A percentile compares a stretch with the other conserved stretches of the same genome.
Conservation (phyloP, 108 stramenopile genomes). For the Fragilaria radians region DNA sequence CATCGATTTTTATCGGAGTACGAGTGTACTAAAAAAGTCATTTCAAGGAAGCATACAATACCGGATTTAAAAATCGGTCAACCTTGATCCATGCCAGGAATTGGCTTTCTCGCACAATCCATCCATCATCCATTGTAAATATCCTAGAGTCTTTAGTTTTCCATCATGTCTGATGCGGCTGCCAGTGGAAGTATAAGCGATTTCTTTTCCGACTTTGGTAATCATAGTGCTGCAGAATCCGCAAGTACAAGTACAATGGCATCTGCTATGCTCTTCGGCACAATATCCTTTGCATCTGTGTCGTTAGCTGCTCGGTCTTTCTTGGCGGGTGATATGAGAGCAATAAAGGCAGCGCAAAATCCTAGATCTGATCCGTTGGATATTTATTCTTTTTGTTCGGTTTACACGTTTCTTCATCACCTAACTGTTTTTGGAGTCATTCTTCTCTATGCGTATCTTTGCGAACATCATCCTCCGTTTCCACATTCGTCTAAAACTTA, state of each 20-base stretch:
- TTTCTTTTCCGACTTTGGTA: conserved; percentile 6
- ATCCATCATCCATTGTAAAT: no score
- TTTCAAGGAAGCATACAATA: no score
- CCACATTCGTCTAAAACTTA: conserved; percentile 73
- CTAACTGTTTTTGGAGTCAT: conserved; percentile 64
- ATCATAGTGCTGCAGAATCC: conserved; percentile 17
- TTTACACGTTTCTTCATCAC: conserved; percentile 69
- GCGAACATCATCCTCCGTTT: conserved; percentile 80
- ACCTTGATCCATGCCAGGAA: no score
- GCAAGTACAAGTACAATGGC: conserved; percentile 56
- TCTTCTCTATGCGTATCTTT: conserved; percentile 73
- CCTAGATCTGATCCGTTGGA: conserved; percentile 50
- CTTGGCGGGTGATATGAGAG: conserved; percentile 37
- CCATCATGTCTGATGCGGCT: neutral
- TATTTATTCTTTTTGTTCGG: conserved; percentile 41
- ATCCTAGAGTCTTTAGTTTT: no score
- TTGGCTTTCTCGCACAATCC: no score
- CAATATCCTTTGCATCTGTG: conserved; percentile 58
- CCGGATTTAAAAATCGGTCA: no score
- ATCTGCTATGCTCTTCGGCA: conserved; percentile 69
- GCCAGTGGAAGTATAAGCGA: neutral
- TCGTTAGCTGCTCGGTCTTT: conserved; percentile 42
- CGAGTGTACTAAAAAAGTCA: no score
- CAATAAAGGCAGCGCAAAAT: conserved; percentile 32
- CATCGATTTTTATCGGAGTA: no score